Conservation (phyloP, 2,329 filamentous ascomycete genomes). For the Cordyceps tenuipes region DNA sequence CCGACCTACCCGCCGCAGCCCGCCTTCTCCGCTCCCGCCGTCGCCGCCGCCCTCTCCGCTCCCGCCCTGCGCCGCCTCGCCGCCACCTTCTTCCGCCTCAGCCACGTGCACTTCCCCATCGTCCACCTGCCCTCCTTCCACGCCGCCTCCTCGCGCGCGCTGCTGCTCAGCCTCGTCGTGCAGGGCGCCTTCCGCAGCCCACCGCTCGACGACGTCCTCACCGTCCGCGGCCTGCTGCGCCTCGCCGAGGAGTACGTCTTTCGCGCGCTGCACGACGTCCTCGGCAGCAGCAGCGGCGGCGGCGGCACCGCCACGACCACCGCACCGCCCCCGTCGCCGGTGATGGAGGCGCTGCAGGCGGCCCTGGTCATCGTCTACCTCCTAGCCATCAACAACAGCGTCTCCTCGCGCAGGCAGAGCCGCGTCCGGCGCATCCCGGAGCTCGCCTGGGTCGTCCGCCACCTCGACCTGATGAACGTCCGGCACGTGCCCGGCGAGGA, state of each 20-base stretch:
- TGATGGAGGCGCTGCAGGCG: conserved; percentile 19
- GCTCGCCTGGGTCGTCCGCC: conserved; percentile 16
- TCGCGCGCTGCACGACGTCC: conserved; percentile 7
- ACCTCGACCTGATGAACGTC: conserved; percentile 13
- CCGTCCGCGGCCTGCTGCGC: conserved; percentile 10
- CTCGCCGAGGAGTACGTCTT: conserved; percentile 17
- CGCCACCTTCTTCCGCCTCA: conserved; percentile 19
- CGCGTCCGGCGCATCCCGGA: conserved; percentile 14
- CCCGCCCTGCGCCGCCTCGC: conserved; percentile 17
- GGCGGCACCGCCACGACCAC: neutral
- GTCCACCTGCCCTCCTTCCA: conserved; percentile 20
- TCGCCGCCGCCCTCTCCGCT: conserved; percentile 15
- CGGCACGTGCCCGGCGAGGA: conserved; percentile 7
- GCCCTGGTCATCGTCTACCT: conserved; percentile 18
- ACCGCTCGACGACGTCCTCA: conserved; percentile 15
- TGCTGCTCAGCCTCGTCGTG: conserved; percentile 16
- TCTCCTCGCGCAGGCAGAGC: conserved; percentile 12
- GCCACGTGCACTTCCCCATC: conserved; percentile 21
- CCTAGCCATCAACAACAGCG: conserved; percentile 17
- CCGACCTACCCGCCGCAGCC: conserved; percentile 12
- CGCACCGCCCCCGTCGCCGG: conserved; percentile 2
- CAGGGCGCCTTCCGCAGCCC: conserved; percentile 15
- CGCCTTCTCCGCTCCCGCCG: conserved; percentile 12
- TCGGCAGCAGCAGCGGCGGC: neutral
- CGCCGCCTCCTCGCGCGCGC: conserved; percentile 7